Base-by-base conservation (phyloP, 768 basidiomycete species). In the Guyanaporus albipodus region DNA sequence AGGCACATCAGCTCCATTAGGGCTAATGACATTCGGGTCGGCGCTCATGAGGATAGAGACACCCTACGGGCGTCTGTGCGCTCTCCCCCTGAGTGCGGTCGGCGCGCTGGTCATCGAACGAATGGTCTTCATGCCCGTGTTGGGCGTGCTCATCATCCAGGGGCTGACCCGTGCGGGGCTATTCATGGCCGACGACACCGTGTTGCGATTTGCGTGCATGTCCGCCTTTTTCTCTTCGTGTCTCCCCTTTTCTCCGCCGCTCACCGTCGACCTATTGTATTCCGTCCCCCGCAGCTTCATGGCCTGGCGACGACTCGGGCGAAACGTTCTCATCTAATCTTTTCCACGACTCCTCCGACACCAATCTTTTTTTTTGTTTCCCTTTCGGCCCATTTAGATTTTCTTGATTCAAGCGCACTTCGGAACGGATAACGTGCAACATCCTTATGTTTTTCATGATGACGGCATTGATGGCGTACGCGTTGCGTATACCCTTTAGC, bases 161-260 rank as follows among this genome's bases (percentile, higher is more conserved):
- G 75, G 71, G 5, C 61, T 87, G 15, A 73, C 73, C 12, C 61
- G 57, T 3, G 61, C 52, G 0, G 77, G 76, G 1, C 34, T 85
- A 7, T 75, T 85, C n/a, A 54, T 71, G 4, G 55, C 56, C 44
- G 69, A 78, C 0, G 75, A 86, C 53, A 78, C 77, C 31, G 79
- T 86, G 0, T 58, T 87, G n/a, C 70, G 74, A 50, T 83, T 86
- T 44, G 77, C 85, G 11, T 81, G 80, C 76, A 80, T 86, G 83
- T 84, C 46, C 59, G 83, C 68, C 4, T n/a, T n/a, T n/a, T n/a
- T n/a, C n/a, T n/a, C n/a, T n/a, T n/a, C n/a, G n/a, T n/a, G n/a
- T n/a, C n/a, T n/a, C n/a, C n/a, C n/a, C n/a, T n/a, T n/a, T n/a
- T n/a, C n/a, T n/a, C n/a, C n/a, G n/a, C n/a, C n/a, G n/a, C n/a